Evolutionary conservation across 176 grass and related monocot genomes (phyloP).

Genomic region (Lolium perenne): DNA sequence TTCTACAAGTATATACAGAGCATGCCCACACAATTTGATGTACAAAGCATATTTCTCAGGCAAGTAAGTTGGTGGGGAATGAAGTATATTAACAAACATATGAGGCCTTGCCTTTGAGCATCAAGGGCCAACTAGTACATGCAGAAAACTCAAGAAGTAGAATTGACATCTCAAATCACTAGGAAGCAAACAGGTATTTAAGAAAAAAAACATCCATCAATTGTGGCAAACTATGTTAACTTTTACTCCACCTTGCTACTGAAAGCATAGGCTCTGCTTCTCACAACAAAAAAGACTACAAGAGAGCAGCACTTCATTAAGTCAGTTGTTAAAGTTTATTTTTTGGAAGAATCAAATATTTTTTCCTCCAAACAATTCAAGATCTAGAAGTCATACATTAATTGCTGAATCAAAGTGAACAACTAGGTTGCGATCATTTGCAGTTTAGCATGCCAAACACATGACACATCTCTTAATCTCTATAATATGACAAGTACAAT

Average conservation of each 20-base stretch:
- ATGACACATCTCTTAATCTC: neutral
- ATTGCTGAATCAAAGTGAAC: neutral
- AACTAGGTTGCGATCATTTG: neutral
- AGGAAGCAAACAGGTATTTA: neutral
- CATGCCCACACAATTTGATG: neutral
- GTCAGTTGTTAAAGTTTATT: neutral
- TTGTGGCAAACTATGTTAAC: neutral
- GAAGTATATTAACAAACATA: neutral
- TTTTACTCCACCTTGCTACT: neutral
- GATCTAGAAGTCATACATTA: neutral
- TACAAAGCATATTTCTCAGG: neutral
- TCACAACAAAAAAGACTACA: neutral
- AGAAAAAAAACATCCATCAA: neutral
- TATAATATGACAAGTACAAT: neutral
- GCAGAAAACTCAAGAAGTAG: neutral
- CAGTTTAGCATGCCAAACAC: neutral
- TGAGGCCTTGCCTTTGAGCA: neutral
- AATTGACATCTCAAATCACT: constrained; percentile 6
- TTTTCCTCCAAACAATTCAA: neutral
- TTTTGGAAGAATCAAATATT: neutral
- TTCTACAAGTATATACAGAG: neutral
- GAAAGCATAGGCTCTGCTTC: constrained; percentile 4
- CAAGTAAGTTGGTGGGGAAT: neutral
- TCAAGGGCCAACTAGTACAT: neutral
- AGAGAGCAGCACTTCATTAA: neutral